Conservation (phyloP, 495 filamentous ascomycete genomes). For the Podospora bellae-mahoneyi region DNA sequence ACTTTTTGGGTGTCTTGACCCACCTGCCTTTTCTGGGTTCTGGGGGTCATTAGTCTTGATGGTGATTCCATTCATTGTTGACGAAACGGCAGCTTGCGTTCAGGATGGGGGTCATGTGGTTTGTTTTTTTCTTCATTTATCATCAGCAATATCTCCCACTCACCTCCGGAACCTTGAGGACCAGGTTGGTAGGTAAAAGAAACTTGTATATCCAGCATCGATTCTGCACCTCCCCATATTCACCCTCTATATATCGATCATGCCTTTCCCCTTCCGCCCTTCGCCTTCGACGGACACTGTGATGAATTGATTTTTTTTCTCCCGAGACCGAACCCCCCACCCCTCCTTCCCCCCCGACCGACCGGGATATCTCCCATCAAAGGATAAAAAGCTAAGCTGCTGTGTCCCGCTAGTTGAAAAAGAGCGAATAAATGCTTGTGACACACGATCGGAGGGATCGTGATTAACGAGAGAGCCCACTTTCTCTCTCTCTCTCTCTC, state of each 20-base stretch:
- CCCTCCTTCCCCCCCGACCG: not conserved
- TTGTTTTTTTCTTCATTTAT: not conserved
- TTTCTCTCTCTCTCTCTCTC: too few relatives aligned
- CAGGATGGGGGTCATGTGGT: not conserved
- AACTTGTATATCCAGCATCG: not conserved
- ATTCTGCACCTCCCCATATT: not conserved
- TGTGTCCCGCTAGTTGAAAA: not conserved
- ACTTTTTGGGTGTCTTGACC: not conserved
- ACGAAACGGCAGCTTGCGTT: not conserved
- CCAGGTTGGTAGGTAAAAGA: not conserved
- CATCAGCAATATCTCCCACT: too few relatives aligned
- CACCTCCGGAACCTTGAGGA: too few relatives aligned
- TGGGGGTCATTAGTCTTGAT: too few relatives aligned
- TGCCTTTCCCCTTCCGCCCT: not conserved
- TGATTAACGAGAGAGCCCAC: not conserved
- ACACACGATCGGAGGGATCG: not conserved
- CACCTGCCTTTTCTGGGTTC: not conserved
- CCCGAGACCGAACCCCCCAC: too few relatives aligned
- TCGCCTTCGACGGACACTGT: too few relatives aligned
- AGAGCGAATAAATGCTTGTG: not conserved
- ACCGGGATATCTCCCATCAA: not conserved
- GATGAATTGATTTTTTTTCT: too few relatives aligned
- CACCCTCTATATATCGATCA: not conserved
- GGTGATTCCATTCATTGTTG: not conserved
- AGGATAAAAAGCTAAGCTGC: not conserved